Base-by-base conservation (phyloP, 108 stramenopile genomes). In the Pseudonitzschia multiseries region DNA sequence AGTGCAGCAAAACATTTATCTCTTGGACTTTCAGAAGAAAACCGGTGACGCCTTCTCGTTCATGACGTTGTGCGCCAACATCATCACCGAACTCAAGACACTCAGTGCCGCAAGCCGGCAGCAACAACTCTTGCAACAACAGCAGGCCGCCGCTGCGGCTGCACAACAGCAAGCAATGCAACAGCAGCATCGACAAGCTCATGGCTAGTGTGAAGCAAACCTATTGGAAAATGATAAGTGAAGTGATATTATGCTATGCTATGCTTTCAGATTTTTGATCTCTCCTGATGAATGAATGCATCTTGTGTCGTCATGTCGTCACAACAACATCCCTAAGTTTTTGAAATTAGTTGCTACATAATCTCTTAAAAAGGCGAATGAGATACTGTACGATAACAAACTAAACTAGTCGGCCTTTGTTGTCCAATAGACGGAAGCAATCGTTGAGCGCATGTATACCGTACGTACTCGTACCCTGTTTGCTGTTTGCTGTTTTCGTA, bases 41-140 rank as follows among this genome's bases (percentile, higher is more conserved):
- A 96, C 96, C 32, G 99, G 99, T 33, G 98, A 98, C 82, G 90
- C 90, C 40, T 99, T 99, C 79, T 94, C 93, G 4, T 99, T 99
- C 82, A 98, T 98, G 98, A 96, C 94, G 22, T 86, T 98, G 18
- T 97, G 96, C 79, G 96, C 97, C 20, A 92, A 93, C 67, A 97
- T 99, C 71, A 99, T 99, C 76, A 96, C 96, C 8, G 98, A 98
- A 78, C 88, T 99, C 33, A 99, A 99, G 82, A 96, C 93, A 13
- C 86, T 98, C 50, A 90, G 89, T 71, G 97, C 99, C 27, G 98
- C 95, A 20, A 93, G 89, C 72, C 87, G 84, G 72, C 83, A 88
- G 70, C 87, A 90, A 52, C 87, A 87, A 51, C 80, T 86, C 29
- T 73, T 89, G 67, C 85, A 85, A 62, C 89, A 91, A 60, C 89